A percentile compares a stretch with the other conserved stretches of the same genome.
These are phyloP conservation scores for Termitomyces sp. DNA, from an alignment of 768 basidiomycete species.

Conservation along the genomic window DNA sequence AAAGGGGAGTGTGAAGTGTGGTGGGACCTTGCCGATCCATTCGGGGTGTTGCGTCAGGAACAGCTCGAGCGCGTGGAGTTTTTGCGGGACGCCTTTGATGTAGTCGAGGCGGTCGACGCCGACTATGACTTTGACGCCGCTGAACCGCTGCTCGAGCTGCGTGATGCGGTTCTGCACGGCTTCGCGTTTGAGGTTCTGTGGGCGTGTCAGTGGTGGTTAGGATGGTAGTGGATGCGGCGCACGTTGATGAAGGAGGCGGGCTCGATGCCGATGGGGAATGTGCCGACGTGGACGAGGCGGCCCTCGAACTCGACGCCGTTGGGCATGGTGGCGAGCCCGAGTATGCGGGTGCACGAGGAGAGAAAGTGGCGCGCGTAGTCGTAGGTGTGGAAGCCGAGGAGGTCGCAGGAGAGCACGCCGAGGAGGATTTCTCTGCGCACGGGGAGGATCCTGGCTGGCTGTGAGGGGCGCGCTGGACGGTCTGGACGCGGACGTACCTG, in stretches of 20 bases:
- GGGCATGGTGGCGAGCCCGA: slow-evolving; percentile 93
- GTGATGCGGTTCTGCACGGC: slow-evolving; percentile 77
- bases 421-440: slow-evolving; percentile 97
- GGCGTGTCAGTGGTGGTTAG: background rate
- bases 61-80: slow-evolving; percentile 92
- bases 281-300: slow-evolving; percentile 93
- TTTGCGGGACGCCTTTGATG: slow-evolving; percentile 99
- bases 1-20: background rate
- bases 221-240: background rate
- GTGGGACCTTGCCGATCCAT: slow-evolving; percentile 89
- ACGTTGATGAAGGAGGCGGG: slow-evolving; percentile 87
- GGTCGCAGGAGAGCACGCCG: slow-evolving; percentile 91
- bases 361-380: slow-evolving; percentile 99
- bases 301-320: slow-evolving; percentile 97
- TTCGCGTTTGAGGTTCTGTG: slow-evolving; percentile 72
- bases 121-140: slow-evolving; percentile 94
- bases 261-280: slow-evolving; percentile 99
- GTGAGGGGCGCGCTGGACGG: no score
- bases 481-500: slow-evolving; percentile 45
- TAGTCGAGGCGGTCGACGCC: slow-evolving; percentile 98
- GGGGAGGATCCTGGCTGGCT: slow-evolving; percentile 72
- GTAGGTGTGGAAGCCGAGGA: slow-evolving; percentile 99
- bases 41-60: slow-evolving; percentile 98
- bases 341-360: slow-evolving; percentile 95
- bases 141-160: slow-evolving; percentile 84